Base-by-base conservation (phyloP, 2,329 filamentous ascomycete genomes). In the Ascochyta pisi region DNA sequence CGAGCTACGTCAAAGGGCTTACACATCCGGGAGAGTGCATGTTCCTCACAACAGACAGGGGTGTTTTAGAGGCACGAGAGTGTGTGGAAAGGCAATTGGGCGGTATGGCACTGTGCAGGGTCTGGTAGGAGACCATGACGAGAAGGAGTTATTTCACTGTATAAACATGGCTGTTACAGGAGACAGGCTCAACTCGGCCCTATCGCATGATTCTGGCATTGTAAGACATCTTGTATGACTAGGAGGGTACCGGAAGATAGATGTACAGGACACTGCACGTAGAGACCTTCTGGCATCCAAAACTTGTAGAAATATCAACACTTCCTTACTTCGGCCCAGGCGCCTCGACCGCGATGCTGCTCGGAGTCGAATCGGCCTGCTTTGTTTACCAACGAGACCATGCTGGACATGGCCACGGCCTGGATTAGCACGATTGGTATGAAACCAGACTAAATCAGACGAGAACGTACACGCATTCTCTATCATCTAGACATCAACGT, bases 11-110 rank as follows among this genome's bases (percentile, higher is more conserved):
- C 26, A 85, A 87, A 70, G 91, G 92, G 0, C 72, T 96, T 64
- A 88, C 82, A 60, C 83, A 84, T 59, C 80, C 95, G 13, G 93
- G 93, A 53, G 93, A 97, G 82, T 89, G 86, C 73, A 78, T 97
- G 72, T 94, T 93, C 70, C 70, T 97, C 45, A 86, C 83, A 13
- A 96, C 92, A 16, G 88, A 92, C 69, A 78, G 82, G 62, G 93
- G 93, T 1, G 83, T 96, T 9, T 72, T 96, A 70, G 93, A 97
- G 80, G 83, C 86, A 24, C 83, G 93, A 65, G 92, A 96, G 77
- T 94, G 91, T 57, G 82, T 96, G 53, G 88, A 90, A 74, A 87
- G 86, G 80, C 89, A 87, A 78, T 79, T 92, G 19, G 93, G 93
- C n/a, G 93, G 93, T 0, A 75, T 92, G 76, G 81, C 92, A 57